A percentile compares a stretch with the other conserved stretches of the same genome.
These are phyloP conservation scores for Syzygium aqueum DNA, from an alignment of 345 rosid genomes.

Conservation along the genomic window DNA sequence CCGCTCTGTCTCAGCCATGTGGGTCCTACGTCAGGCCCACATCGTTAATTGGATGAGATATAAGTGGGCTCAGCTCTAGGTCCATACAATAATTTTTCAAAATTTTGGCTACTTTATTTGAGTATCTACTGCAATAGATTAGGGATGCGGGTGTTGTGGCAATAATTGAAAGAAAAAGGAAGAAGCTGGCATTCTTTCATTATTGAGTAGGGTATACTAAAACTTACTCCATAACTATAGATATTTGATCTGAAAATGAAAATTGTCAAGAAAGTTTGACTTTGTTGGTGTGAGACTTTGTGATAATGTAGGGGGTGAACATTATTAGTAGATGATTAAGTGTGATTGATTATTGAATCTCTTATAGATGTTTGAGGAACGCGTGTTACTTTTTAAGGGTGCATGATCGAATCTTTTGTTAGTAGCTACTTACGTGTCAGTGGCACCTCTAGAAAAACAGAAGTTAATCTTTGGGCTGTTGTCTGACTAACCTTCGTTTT, in stretches of 20 bases:
- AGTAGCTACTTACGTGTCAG: background rate
- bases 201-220: background rate
- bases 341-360: background rate
- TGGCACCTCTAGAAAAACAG: background rate
- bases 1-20: background rate
- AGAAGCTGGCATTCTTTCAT: background rate
- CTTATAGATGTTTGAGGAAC: background rate
- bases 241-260: background rate
- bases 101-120: background rate
- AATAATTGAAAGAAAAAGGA: background rate
- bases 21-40: background rate
- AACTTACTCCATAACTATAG: background rate
- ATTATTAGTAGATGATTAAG: background rate
- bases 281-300: background rate
- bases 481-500: background rate
- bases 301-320: background rate
- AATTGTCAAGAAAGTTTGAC: background rate
- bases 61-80: background rate
- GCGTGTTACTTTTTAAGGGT: too few relatives aligned
- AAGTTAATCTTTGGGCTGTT: background rate
- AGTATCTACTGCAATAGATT: background rate
- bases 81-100: background rate
- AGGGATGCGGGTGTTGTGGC: background rate
- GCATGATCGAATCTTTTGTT: background rate
- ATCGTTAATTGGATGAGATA: background rate